Percentiles rank a stretch among this genome's conserved stretches.
Evolutionary conservation across 805 yeast species (phyloP).

Genomic region (Suhomyces xylopsoci): DNA sequence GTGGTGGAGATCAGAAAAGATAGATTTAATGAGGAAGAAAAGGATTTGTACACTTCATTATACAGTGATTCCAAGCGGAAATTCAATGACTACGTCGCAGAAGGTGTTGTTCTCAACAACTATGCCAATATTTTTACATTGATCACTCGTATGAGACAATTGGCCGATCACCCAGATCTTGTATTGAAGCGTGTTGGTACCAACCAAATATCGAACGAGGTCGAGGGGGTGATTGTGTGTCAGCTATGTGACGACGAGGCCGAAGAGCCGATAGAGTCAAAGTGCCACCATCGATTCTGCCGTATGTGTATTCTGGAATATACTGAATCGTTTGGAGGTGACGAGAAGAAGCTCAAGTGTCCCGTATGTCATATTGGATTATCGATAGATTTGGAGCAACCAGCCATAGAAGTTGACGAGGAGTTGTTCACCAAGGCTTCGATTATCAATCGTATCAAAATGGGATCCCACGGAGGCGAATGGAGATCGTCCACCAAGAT

Average conservation of each 20-base stretch:
- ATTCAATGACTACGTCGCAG: constrained; percentile 89
- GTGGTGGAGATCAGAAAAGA: constrained; percentile 87
- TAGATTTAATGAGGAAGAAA: constrained; percentile 89
- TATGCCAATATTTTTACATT: constrained; percentile 96
- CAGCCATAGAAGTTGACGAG: constrained; percentile 71
- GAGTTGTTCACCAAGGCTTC: constrained; percentile 58
- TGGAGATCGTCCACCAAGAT: constrained; percentile 97
- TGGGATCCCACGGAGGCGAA: constrained; percentile 63
- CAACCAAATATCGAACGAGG: constrained; percentile 33
- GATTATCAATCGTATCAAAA: constrained; percentile 82
- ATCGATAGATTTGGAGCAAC: constrained; percentile 84
- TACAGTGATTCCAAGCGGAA: constrained; percentile 84
- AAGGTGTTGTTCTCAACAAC: constrained; percentile 93
- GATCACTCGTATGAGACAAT: constrained; percentile 95
- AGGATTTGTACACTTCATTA: constrained; percentile 83
- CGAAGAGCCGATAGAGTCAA: constrained; percentile 93
- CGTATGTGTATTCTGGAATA: constrained; percentile 90
- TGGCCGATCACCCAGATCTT: constrained; percentile 97
- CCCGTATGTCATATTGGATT: constrained; percentile 96
- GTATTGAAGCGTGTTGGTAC: constrained; percentile 69
- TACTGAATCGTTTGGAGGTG: constrained; percentile 74
- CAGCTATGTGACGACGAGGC: constrained; percentile 97
- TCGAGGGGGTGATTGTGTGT: constrained; percentile 66
- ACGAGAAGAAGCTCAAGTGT: constrained; percentile 62
- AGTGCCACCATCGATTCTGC: constrained; percentile 92